These are phyloP conservation scores for Teratosphaeria zuluensis DNA, from an alignment of 2,329 filamentous ascomycete species.

Conservation along the genomic window DNA sequence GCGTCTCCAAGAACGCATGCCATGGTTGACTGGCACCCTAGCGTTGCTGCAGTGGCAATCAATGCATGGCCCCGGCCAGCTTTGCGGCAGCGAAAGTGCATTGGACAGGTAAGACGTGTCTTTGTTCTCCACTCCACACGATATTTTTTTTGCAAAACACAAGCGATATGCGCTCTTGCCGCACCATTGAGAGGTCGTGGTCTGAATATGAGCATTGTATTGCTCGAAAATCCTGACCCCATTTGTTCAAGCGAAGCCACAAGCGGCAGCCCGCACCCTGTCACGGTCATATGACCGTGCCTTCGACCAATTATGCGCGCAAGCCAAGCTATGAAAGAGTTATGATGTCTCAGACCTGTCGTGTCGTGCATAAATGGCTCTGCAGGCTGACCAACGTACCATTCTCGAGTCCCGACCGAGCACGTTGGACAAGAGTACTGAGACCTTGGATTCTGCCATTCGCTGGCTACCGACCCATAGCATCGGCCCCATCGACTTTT, in stretches of 20 bases:
- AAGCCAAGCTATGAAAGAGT: background rate
- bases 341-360: constrained; percentile 1
- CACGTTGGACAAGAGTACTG: background rate
- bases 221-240: background rate
- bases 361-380: background rate
- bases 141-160: background rate
- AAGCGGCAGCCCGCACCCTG: constrained; percentile 8
- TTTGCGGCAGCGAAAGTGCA: constrained; percentile 65
- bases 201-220: constrained; percentile 1
- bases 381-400: background rate
- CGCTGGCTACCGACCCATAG: background rate
- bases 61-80: constrained; percentile 61
- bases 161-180: background rate
- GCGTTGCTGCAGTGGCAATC: constrained; percentile 67
- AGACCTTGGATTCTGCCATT: background rate
- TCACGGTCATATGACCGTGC: constrained; percentile 12
- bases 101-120: constrained; percentile 74
- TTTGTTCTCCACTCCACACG: constrained; percentile 3
- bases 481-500: constrained; percentile 4
- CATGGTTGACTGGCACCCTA: constrained; percentile 71
- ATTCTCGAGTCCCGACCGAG: background rate
- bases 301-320: constrained; percentile 1
- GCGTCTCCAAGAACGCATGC: constrained; percentile 72
- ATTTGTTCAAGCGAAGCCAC: constrained; percentile 11
- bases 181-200: background rate